These are phyloP conservation scores for Chloromonas sp. DNA, from an alignment of 163 green algal species.

Conservation along the genomic window DNA sequence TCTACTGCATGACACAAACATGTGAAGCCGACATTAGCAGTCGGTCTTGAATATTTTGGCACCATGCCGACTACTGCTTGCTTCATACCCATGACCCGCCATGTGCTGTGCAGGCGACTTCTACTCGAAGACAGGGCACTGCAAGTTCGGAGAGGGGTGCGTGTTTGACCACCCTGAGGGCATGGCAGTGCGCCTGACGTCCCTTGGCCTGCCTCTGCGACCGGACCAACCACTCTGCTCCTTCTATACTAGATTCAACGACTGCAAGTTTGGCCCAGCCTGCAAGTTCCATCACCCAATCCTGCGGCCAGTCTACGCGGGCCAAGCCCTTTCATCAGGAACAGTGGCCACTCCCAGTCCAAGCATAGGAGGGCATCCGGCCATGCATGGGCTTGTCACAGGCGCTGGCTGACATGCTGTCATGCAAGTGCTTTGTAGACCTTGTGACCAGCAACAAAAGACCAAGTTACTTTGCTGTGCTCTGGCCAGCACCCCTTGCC, in stretches of 20 bases:
- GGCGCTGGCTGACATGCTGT: too few relatives aligned
- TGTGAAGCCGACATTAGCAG: too few relatives aligned
- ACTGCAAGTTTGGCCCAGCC: slow-evolving; percentile 75
- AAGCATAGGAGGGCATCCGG: not conserved
- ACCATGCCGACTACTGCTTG: not conserved
- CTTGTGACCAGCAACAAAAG: too few relatives aligned
- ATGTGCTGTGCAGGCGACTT: slow-evolving; percentile 44
- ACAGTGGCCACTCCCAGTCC: not conserved
- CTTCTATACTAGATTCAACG: slow-evolving; percentile 66
- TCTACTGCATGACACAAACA: too few relatives aligned
- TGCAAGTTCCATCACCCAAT: slow-evolving; percentile 89
- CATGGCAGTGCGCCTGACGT: slow-evolving; percentile 56
- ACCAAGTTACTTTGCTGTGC: too few relatives aligned
- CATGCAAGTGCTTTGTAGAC: too few relatives aligned
- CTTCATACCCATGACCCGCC: slow-evolving; percentile 50
- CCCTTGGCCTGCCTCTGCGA: slow-evolving; percentile 63
- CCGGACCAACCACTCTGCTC: slow-evolving; percentile 55
- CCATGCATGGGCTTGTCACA: too few relatives aligned
- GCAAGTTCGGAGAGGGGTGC: slow-evolving; percentile 72
- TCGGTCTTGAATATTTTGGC: too few relatives aligned
- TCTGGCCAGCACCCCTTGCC: too few relatives aligned
- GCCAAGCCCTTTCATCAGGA: slow-evolving; percentile 18
- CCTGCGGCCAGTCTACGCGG: slow-evolving; percentile 48
- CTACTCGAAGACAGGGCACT: slow-evolving; percentile 61
- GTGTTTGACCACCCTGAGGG: slow-evolving; percentile 80